Percentiles rank a stretch among this genome's conserved stretches.
Conservation (phyloP, 2,329 filamentous ascomycete genomes). For the Pyricularia sp. region DNA sequence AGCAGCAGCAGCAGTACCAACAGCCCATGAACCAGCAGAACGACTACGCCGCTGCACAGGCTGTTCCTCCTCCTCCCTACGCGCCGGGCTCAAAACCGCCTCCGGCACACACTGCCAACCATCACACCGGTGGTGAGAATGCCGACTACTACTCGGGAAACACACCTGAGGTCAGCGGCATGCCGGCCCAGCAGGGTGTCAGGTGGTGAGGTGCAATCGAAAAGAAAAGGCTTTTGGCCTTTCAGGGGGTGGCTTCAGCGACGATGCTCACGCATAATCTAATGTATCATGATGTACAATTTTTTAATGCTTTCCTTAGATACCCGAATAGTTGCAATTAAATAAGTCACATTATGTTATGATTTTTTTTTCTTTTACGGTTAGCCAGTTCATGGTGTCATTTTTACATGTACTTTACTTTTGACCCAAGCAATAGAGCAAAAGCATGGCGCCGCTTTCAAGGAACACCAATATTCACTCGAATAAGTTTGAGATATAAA, state of each 20-base stretch:
- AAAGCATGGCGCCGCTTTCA: too few species aligned
- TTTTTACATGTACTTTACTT: too few species aligned
- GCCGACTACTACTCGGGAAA: constrained; percentile 1
- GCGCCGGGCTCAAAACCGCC: neutral
- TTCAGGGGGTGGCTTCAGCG: neutral
- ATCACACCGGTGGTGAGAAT: neutral
- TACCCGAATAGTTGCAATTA: neutral
- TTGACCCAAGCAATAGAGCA: too few species aligned
- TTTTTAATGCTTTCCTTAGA: neutral
- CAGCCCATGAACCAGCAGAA: neutral
- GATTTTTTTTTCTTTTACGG: too few species aligned
- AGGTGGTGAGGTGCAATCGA: neutral
- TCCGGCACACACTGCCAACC: neutral
- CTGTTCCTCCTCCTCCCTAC: constrained; percentile 1
- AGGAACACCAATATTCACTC: too few species aligned
- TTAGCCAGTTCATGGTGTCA: too few species aligned
- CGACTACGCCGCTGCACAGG: neutral
- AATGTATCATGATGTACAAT: neutral
- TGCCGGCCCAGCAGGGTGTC: neutral
- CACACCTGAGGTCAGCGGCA: neutral
- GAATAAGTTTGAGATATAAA: too few species aligned
- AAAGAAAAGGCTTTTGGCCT: neutral
- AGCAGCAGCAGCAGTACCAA: neutral
- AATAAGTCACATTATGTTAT: neutral
- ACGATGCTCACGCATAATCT: neutral